These are phyloP conservation scores for Pyricularia grisea DNA, from an alignment of 2,329 filamentous ascomycete genomes.

Conservation along the genomic window DNA sequence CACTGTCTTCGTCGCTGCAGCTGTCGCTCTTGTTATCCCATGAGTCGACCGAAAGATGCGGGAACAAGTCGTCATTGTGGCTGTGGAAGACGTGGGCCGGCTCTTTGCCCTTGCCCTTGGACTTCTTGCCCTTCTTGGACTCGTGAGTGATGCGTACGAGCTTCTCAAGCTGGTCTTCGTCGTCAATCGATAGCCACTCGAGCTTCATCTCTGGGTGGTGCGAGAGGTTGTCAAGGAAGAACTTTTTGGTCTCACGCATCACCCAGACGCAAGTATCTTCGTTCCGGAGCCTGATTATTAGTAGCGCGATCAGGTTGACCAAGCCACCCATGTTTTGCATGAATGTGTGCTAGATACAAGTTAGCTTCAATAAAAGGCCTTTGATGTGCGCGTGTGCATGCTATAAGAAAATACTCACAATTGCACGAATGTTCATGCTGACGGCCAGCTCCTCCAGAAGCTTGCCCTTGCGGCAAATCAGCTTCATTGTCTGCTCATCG, in stretches of 20 bases:
- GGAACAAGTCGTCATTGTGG: constrained; percentile 12
- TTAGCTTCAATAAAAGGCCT: neutral
- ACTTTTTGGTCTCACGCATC: constrained; percentile 46
- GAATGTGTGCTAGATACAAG: constrained; percentile 38
- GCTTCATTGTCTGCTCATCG: constrained; percentile 41
- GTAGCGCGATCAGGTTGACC: constrained; percentile 41
- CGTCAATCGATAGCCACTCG: constrained; percentile 49
- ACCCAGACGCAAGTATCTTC: constrained; percentile 48
- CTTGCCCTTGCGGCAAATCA: constrained; percentile 41
- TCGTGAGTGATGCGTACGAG: constrained; percentile 31
- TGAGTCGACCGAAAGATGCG: constrained; percentile 15
- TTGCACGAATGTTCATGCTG: constrained; percentile 40
- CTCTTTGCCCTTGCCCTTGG: constrained; percentile 26
- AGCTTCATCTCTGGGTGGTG: constrained; percentile 46
- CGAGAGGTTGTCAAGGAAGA: constrained; percentile 47
- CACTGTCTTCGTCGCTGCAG: constrained; percentile 18
- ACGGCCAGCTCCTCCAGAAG: constrained; percentile 45
- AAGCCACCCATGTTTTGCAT: constrained; percentile 47
- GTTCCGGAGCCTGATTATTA: constrained; percentile 43
- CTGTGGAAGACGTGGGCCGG: constrained; percentile 12
- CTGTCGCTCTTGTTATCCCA: constrained; percentile 18
- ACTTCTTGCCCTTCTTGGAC: constrained; percentile 17
- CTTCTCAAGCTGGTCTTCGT: constrained; percentile 35
- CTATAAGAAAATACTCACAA: constrained; percentile 32
- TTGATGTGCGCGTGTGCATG: neutral